Evolutionary conservation across 1,284 basidiomycete species (phyloP).

Genomic region (Malassezia vespertilionis): DNA sequence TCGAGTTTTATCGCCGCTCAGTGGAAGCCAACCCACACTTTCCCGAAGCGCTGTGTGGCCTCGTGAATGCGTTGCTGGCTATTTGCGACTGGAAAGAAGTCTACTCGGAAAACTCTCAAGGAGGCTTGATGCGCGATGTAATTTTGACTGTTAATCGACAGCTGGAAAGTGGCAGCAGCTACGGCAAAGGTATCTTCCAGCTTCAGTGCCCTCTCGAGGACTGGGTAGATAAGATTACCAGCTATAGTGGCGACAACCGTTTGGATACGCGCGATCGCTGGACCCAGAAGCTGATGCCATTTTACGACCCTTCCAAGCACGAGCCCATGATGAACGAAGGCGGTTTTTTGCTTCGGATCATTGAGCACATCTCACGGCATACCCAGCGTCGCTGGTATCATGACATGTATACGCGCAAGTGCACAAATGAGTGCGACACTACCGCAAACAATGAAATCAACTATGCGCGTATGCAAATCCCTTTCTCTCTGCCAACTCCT

Average conservation of each 20-base stretch:
- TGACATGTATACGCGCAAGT: constrained; percentile 28
- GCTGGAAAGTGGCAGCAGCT: constrained; percentile 50
- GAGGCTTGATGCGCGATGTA: constrained; percentile 53
- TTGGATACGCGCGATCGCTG: constrained; percentile 48
- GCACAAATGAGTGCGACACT: neutral
- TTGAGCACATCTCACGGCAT: constrained; percentile 53
- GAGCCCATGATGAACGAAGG: constrained; percentile 47
- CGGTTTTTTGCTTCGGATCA: constrained; percentile 54
- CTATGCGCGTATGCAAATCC: constrained; percentile 48
- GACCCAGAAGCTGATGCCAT: constrained; percentile 48
- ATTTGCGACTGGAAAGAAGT: constrained; percentile 56
- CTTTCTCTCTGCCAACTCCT: constrained; percentile 50
- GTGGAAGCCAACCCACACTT: constrained; percentile 54
- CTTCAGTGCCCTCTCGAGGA: constrained; percentile 47
- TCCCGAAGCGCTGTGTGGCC: constrained; percentile 56
- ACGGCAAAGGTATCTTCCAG: constrained; percentile 50
- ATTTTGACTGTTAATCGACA: constrained; percentile 53
- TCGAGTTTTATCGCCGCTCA: constrained; percentile 55
- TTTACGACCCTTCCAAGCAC: constrained; percentile 46
- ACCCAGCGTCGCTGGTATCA: constrained; percentile 55
- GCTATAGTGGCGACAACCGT: constrained; percentile 20
- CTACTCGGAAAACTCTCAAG: constrained; percentile 17
- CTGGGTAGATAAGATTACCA: constrained; percentile 52
- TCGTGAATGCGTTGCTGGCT: constrained; percentile 54
- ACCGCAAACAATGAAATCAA: neutral